Percentiles rank a stretch among this genome's conserved stretches.
phyloP scores from a whole-genome alignment of 2,329 filamentous ascomycete genomes.

The Remersonia thermophila region DNA sequence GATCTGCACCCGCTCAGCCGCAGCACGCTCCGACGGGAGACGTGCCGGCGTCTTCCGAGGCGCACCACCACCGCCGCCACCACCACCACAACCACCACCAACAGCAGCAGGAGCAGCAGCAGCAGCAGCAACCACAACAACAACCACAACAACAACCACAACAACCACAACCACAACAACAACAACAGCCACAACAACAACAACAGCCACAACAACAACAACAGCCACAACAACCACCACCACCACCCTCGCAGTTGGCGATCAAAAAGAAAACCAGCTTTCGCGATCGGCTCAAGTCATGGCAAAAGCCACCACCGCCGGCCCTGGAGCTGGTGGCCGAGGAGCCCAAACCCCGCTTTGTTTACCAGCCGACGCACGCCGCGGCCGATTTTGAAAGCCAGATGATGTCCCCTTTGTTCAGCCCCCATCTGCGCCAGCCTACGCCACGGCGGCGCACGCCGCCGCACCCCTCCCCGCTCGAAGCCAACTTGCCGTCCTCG shows the following conservation, averaged over 20 bases:
- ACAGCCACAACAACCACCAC: constrained; percentile 3
- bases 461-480: background rate
- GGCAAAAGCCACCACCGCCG: constrained; percentile 8
- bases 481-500: background rate
- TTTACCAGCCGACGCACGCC: constrained; percentile 20
- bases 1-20: constrained; percentile 1
- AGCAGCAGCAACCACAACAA: no score
- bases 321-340: constrained; percentile 14
- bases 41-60: no score
- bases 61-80: constrained; percentile 5
- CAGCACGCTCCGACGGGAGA: background rate
- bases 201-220: constrained; percentile 6
- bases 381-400: constrained; percentile 15
- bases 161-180: constrained; percentile 3
- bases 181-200: constrained; percentile 8
- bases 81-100: constrained; percentile 6
- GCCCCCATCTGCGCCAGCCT: constrained; percentile 5
- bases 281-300: constrained; percentile 14
- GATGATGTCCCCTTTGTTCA: constrained; percentile 14
- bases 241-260: no score
- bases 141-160: constrained; percentile 8
- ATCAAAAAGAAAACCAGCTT: constrained; percentile 16
- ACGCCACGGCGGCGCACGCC: background rate
- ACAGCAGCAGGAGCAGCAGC: no score
- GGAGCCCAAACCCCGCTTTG: constrained; percentile 8